Evolutionary conservation across 371 early-diverging fungal species (phyloP), one percentile per base, ranked within the genome.

Genomic region (Zopfochytrium polystomum): DNA sequence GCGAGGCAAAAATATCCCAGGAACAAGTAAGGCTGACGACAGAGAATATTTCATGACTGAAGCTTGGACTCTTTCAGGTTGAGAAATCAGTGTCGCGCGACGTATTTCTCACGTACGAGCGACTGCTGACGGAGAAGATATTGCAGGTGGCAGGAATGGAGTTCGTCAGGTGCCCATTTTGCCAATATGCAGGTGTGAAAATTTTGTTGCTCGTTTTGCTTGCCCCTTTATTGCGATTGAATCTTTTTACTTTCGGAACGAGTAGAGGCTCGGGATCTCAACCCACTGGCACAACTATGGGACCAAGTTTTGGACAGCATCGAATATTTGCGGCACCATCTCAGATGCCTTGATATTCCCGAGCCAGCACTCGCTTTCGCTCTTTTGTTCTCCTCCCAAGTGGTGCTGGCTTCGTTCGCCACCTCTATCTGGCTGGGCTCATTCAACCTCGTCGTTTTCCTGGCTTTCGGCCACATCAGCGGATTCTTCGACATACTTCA

Each of bases 111-210:
- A 56, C 52, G 13, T 83, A 80, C 48, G 67, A 74, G 34, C 63
- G 65, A 5, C 73, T 81, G 2, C 5, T 78, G 1, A 50, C 75
- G 42, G 78, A 84, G 45, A 61, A 68, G 62, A 27, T 47, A 73
- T 20, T 52, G 69, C 22, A 56, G 46, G 45, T 33, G 58, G 9
- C 52, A 51, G 30, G 29, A 11, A 34, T 42, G 4, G 45, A 54
- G 6, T 55, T 72, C 11, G 76, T 81, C 6, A 74, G 67, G 29
- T 86, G 86, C 55, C 73, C 79, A 23, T 70, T 73, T 26, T 86
- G 86, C 51, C 34, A 64, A 20, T 86, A 68, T 59, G 51, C 55
- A 0, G 68, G 61, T 46, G 43, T 32, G 53, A 31, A n/a, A n/a
- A n/a, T 15, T 1, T 58, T 6, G 1, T 58, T 58, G 29, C 11